Conservation (phyloP, 2,329 filamentous ascomycete genomes). For the Botrytis medusae region DNA sequence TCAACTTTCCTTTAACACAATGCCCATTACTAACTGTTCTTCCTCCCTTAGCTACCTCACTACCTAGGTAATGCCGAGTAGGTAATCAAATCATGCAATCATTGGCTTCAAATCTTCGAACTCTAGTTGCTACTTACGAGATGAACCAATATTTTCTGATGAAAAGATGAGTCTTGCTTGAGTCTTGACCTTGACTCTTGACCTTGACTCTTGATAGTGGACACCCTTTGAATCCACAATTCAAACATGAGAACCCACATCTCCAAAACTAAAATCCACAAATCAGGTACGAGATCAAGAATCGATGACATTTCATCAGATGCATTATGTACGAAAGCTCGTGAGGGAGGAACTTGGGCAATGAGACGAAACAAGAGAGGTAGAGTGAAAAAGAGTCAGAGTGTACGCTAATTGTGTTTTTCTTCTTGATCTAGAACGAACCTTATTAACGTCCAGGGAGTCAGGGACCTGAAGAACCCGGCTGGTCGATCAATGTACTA, state of each 20-base stretch:
- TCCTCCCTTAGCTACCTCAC: background rate
- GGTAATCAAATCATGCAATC: background rate
- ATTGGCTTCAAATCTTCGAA: background rate
- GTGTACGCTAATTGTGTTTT: constrained; percentile 1
- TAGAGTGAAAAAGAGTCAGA: background rate
- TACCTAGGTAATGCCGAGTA: background rate
- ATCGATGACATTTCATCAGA: background rate
- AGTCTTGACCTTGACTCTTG: background rate
- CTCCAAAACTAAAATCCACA: background rate
- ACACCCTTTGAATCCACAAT: background rate
- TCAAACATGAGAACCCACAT: background rate
- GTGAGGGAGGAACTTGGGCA: background rate
- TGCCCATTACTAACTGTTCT: background rate
- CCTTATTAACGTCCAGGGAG: background rate
- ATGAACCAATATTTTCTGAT: background rate
- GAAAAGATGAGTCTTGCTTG: background rate
- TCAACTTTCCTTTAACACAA: background rate
- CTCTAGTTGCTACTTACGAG: background rate
- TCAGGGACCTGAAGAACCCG: background rate
- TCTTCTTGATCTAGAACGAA: background rate
- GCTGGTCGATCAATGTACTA: constrained; percentile 1
- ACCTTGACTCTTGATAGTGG: background rate
- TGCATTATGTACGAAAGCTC: background rate
- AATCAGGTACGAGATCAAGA: constrained; percentile 7
- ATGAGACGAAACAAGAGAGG: background rate